Base-by-base conservation (phyloP, 441 rosid species). In the Erysimum cheiri region DNA sequence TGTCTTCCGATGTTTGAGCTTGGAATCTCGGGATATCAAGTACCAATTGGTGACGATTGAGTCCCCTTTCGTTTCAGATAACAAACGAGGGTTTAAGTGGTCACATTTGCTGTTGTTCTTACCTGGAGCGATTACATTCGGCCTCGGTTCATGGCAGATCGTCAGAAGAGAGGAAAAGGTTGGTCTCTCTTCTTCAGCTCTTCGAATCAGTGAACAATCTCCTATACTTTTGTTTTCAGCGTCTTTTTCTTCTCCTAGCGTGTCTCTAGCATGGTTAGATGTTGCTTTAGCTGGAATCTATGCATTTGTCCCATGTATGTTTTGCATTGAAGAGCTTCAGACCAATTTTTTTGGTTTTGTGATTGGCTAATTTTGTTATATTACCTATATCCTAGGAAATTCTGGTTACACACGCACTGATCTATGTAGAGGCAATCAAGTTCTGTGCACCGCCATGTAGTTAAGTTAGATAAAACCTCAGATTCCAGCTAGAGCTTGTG, bases 81-180 rank as follows among this genome's bases (percentile, higher is more conserved):
- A 81, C 7, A 72, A 76, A 74, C 53, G 80, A 76, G 70, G 83
- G 8, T 80, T 80, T 6, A 76, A 74, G 49, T 86, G 86, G 96
- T 77, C 93, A 46, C 81, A 78, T 41, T 81, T 90, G 82, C 71
- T 92, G 58, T 80, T 94, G 60, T 94, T 94, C 76, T 66, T 94
- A 55, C 99, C 98, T 55, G 99, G 97, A 66, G 94, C 89, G 47
- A 80, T 92, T 64, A 78, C 94, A 60, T 94, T 94, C 71, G 97
- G 98, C 33, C 99, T 94, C 50, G 99, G 99, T n/a, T 87, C 96
- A 77, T 94, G 99, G 99, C 99, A 94, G 81, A 81, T 94, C 56
- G 67, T 90, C 63, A 85, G 99, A 82, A 84, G 99, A 69, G 88
- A 84, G 60, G 99, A 94, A 67, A 94, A 94, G 94, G 98, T 94